These are phyloP conservation scores for Camptophora hylomeconis DNA, from an alignment of 2,329 filamentous ascomycete species.

Conservation along the genomic window DNA sequence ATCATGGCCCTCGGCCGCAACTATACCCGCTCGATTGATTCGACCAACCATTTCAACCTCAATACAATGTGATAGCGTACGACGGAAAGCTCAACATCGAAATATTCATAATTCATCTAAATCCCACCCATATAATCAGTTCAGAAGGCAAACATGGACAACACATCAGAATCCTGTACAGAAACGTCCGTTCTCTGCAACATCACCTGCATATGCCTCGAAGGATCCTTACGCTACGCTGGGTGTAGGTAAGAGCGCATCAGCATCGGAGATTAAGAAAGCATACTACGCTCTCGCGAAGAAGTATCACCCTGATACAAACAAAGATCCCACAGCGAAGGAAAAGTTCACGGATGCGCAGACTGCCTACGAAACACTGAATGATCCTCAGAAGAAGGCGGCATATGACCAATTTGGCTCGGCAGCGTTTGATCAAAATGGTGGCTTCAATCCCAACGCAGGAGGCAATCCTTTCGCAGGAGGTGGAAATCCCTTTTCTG, in stretches of 20 bases:
- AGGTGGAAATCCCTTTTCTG: slow-evolving; percentile 40
- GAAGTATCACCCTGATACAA: slow-evolving; percentile 95
- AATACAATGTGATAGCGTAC: slow-evolving; percentile 22
- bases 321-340: slow-evolving; percentile 87
- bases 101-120: slow-evolving; percentile 23
- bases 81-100: slow-evolving; percentile 23
- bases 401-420: slow-evolving; percentile 85
- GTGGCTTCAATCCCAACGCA: slow-evolving; percentile 65
- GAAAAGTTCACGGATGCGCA: slow-evolving; percentile 92
- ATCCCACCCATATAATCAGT: no score
- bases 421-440: slow-evolving; percentile 53
- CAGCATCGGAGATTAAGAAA: slow-evolving; percentile 84
- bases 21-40: slow-evolving; percentile 29
- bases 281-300: slow-evolving; percentile 96
- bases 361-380: slow-evolving; percentile 83
- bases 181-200: slow-evolving; percentile 27
- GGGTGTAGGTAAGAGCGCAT: slow-evolving; percentile 71
- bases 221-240: slow-evolving; percentile 80
- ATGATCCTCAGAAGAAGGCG: slow-evolving; percentile 83
- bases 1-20: slow-evolving; percentile 27
- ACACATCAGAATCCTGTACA: background rate
- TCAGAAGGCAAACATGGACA: no score
- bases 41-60: slow-evolving; percentile 28
- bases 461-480: slow-evolving; percentile 48
- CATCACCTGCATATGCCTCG: slow-evolving; percentile 49